These are phyloP conservation scores for Ophiostoma australiae DNA, from an alignment of 2,329 filamentous ascomycete species.

Conservation along the genomic window DNA sequence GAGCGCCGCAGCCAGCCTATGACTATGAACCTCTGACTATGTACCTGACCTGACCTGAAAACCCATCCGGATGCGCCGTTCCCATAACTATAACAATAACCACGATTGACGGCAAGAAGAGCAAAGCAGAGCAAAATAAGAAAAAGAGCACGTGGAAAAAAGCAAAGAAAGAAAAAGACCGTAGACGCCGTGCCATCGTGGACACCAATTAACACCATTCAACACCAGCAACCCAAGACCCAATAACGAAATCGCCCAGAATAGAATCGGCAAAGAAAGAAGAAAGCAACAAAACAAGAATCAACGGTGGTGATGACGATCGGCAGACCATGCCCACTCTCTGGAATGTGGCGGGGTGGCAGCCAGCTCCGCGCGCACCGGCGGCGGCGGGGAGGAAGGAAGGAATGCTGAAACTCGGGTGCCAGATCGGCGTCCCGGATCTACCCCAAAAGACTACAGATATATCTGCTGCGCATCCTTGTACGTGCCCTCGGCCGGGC, in stretches of 20 bases:
- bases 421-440: neutral
- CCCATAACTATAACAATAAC: neutral
- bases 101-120: neutral
- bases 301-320: neutral
- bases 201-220: neutral
- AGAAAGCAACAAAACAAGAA: neutral
- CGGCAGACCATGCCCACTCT: neutral
- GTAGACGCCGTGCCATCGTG: neutral
- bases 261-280: neutral
- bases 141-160: neutral
- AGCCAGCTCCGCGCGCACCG: neutral
- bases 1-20: too few species aligned
- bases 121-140: neutral
- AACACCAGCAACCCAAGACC: neutral
- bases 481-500: conserved; percentile 73
- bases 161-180: neutral
- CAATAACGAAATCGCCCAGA: neutral
- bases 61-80: neutral
- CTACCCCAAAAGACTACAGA: conserved; percentile 42
- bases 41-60: neutral
- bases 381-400: neutral
- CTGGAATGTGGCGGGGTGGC: neutral
- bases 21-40: neutral
- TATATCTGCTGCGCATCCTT: conserved; percentile 72
- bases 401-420: neutral